These are phyloP conservation scores for Pseudopyrenochaeta lycopersici DNA, from an alignment of 2,329 filamentous ascomycete genomes.

Conservation along the genomic window DNA sequence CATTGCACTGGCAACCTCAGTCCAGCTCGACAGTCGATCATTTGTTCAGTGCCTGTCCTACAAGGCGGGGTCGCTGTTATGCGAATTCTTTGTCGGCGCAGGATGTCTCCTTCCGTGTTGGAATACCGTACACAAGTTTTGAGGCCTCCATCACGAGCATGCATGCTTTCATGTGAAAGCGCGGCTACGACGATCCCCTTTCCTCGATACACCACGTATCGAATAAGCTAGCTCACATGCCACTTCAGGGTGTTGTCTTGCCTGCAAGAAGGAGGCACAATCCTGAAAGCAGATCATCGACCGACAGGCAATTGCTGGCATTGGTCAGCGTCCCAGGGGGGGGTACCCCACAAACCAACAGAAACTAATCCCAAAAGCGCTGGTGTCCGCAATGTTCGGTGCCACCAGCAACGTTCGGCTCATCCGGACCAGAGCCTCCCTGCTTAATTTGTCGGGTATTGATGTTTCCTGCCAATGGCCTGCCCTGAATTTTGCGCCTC, in stretches of 20 bases:
- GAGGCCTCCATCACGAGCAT: background rate
- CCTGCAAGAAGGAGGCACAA: conserved; percentile 22
- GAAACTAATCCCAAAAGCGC: conserved; percentile 6
- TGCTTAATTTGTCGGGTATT: conserved; percentile 13
- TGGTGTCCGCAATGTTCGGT: conserved; percentile 5
- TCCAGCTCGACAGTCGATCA: background rate
- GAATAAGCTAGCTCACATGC: conserved; percentile 22
- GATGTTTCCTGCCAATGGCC: conserved; percentile 18
- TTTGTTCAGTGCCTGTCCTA: background rate
- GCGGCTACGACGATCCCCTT: conserved; percentile 14
- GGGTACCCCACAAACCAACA: conserved; percentile 5
- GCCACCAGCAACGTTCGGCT: background rate
- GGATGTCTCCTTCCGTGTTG: background rate
- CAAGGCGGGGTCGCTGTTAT: background rate
- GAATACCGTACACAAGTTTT: background rate
- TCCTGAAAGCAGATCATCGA: conserved; percentile 19
- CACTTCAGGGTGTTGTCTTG: conserved; percentile 11
- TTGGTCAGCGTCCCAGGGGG: conserved; percentile 20
- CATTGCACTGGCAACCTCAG: background rate
- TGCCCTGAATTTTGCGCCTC: conserved; percentile 8
- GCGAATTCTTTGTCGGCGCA: background rate
- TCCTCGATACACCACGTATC: conserved; percentile 19
- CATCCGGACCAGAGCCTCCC: conserved; percentile 4
- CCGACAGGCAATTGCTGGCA: conserved; percentile 20
- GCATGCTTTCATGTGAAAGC: conserved; percentile 30